Conservation (phyloP, 192 early-diverging fungal genomes). For the Backusella tuberculispora region DNA sequence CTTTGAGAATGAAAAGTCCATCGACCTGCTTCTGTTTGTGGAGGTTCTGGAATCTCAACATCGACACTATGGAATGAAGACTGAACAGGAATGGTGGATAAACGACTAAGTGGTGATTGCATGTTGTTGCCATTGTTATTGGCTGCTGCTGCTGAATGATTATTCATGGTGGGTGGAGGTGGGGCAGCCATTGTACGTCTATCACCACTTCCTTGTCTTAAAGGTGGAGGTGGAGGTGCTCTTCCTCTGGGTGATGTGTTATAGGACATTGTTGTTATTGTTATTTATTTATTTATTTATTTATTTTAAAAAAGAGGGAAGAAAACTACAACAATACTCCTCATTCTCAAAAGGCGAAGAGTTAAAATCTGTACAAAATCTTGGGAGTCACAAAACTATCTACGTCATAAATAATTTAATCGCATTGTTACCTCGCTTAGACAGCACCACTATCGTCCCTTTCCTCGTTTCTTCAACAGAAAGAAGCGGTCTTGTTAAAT, state of each 20-base stretch:
- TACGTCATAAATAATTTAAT: too few relatives aligned
- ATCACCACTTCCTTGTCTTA: background rate
- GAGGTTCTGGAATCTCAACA: constrained; percentile 38
- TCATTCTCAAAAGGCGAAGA: too few relatives aligned
- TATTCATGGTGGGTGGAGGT: constrained; percentile 11
- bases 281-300: background rate
- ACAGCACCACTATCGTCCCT: too few relatives aligned
- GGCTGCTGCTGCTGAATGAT: background rate
- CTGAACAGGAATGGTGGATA: constrained; percentile 35
- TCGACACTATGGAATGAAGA: constrained; percentile 21
- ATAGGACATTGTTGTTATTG: constrained; percentile 4
- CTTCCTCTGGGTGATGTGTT: constrained; percentile 1
- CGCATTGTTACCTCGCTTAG: too few relatives aligned
- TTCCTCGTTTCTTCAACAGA: too few relatives aligned
- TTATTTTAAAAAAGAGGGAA: background rate
- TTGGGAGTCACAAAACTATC: too few relatives aligned
- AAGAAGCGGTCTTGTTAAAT: too few relatives aligned
- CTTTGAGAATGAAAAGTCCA: constrained; percentile 44
- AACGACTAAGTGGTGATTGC: constrained; percentile 23
- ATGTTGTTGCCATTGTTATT: background rate
- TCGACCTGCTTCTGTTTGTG: constrained; percentile 41
- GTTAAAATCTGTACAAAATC: too few relatives aligned
- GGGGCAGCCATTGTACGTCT: constrained; percentile 24
- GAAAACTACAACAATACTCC: background rate
- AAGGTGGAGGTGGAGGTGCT: constrained; percentile 10